Conservation (phyloP, 768 basidiomycete species). For the Russula olivacea region DNA sequence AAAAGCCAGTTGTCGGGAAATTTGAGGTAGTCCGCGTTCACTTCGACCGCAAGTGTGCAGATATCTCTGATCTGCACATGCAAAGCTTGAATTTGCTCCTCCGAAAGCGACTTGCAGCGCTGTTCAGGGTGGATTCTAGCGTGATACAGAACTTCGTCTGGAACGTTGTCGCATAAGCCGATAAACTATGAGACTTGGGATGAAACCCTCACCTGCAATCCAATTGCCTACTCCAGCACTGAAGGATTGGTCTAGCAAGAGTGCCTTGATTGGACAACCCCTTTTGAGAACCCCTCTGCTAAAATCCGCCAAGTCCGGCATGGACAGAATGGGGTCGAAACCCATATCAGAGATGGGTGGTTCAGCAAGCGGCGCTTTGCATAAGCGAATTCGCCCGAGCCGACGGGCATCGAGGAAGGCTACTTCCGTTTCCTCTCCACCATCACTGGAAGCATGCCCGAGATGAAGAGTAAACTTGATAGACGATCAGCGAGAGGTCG, state of each 20-base stretch:
- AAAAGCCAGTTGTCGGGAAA: slow-evolving; percentile 69
- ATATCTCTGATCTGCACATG: slow-evolving; percentile 51
- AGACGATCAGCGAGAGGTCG: not conserved
- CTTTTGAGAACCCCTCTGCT: slow-evolving; percentile 43
- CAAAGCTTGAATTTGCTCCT: slow-evolving; percentile 44
- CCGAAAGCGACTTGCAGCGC: slow-evolving; percentile 49
- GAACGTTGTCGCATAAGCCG: not conserved
- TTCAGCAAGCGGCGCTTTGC: slow-evolving; percentile 49
- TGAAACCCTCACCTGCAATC: slow-evolving; percentile 53
- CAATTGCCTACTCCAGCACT: slow-evolving; percentile 80
- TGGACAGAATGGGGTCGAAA: slow-evolving; percentile 69
- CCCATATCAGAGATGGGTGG: slow-evolving; percentile 68
- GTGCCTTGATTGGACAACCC: slow-evolving; percentile 61
- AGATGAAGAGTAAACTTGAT: slow-evolving; percentile 60
- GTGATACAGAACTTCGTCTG: slow-evolving; percentile 72
- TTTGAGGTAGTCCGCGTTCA: slow-evolving; percentile 59
- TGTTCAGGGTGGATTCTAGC: slow-evolving; percentile 68
- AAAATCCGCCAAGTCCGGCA: slow-evolving; percentile 55
- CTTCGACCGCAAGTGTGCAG: slow-evolving; percentile 55
- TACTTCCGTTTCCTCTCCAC: slow-evolving; percentile 39
- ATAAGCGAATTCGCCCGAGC: slow-evolving; percentile 63
- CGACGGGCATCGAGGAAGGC: slow-evolving; percentile 71
- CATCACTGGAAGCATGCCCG: slow-evolving; percentile 26
- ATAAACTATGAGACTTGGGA: not conserved
- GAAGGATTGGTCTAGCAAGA: slow-evolving; percentile 76